Conservation (phyloP, 768 basidiomycete species). For the Pulveroboletus ravenelii region DNA sequence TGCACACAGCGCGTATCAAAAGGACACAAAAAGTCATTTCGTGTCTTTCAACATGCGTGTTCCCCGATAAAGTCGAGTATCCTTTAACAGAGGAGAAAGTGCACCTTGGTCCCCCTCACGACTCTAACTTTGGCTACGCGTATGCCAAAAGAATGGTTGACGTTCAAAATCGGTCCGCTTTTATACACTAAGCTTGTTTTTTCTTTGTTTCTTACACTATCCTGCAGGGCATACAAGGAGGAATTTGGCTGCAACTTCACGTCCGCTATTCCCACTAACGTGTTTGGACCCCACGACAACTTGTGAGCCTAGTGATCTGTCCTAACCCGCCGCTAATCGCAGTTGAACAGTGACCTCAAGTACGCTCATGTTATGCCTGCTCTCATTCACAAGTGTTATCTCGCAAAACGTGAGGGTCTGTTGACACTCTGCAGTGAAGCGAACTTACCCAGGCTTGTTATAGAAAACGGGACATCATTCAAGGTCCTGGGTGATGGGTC, state of each 20-base stretch:
- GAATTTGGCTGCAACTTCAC: slow-evolving; percentile 94
- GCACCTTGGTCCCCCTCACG: slow-evolving; percentile 87
- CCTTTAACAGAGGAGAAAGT: slow-evolving; percentile 92
- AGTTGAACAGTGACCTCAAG: slow-evolving; percentile 65
- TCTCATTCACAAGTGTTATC: slow-evolving; percentile 87
- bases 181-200: background rate
- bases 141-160: slow-evolving; percentile 96
- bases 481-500: slow-evolving; percentile 86
- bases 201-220: background rate
- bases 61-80: slow-evolving; percentile 92
- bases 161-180: slow-evolving; percentile 82
- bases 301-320: slow-evolving; percentile 48
- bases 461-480: slow-evolving; percentile 79
- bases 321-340: slow-evolving; percentile 1
- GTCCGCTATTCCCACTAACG: slow-evolving; percentile 93
- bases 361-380: slow-evolving; percentile 94
- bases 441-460: slow-evolving; percentile 19
- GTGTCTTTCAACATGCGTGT: slow-evolving; percentile 95
- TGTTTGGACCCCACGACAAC: slow-evolving; percentile 95
- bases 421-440: background rate
- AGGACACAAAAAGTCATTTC: slow-evolving; percentile 79
- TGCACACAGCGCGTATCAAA: slow-evolving; percentile 66
- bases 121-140: slow-evolving; percentile 95
- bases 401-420: slow-evolving; percentile 69
- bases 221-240: slow-evolving; percentile 83